These are phyloP conservation scores for Globisporangium yorkense DNA, from an alignment of 352 stramenopile species.

Conservation along the genomic window DNA sequence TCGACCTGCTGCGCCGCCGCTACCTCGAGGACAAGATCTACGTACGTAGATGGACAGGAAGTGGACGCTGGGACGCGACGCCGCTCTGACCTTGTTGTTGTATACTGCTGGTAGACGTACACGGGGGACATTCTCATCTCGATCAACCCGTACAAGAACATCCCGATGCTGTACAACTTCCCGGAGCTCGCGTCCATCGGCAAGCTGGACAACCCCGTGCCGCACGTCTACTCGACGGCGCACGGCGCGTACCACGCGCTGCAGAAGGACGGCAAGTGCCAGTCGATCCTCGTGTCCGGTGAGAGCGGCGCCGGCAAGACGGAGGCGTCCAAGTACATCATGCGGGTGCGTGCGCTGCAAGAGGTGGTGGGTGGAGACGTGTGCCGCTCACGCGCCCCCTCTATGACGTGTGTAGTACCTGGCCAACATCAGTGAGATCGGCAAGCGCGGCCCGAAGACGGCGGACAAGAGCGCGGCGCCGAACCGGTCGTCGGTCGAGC, in stretches of 20 bases:
- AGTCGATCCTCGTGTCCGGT: constrained; percentile 84
- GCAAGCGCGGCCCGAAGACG: constrained; percentile 64
- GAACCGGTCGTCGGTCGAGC: constrained; percentile 73
- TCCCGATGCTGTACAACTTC: constrained; percentile 90
- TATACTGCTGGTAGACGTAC: constrained; percentile 62
- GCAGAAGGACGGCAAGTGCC: constrained; percentile 71
- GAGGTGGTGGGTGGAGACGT: neutral
- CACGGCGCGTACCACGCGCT: constrained; percentile 81
- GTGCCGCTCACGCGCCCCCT: too few relatives aligned
- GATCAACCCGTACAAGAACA: constrained; percentile 96
- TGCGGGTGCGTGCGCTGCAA: constrained; percentile 46
- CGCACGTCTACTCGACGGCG: constrained; percentile 82
- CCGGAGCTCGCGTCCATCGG: constrained; percentile 83
- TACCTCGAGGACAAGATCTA: constrained; percentile 93
- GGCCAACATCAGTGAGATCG: constrained; percentile 87
- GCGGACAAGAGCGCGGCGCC: constrained; percentile 56
- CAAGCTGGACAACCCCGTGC: constrained; percentile 81
- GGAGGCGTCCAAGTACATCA: constrained; percentile 89
- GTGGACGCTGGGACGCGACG: neutral
- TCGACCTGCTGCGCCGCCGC: constrained; percentile 81
- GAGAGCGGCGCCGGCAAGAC: constrained; percentile 87
- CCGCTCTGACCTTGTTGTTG: neutral
- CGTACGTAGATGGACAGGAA: constrained; percentile 19
- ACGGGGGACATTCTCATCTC: constrained; percentile 94
- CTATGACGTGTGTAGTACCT: constrained; percentile 45